Evolutionary conservation across 768 basidiomycete genomes (phyloP), one percentile per base, ranked within the genome.

Genomic region (Serendipita sp.): DNA sequence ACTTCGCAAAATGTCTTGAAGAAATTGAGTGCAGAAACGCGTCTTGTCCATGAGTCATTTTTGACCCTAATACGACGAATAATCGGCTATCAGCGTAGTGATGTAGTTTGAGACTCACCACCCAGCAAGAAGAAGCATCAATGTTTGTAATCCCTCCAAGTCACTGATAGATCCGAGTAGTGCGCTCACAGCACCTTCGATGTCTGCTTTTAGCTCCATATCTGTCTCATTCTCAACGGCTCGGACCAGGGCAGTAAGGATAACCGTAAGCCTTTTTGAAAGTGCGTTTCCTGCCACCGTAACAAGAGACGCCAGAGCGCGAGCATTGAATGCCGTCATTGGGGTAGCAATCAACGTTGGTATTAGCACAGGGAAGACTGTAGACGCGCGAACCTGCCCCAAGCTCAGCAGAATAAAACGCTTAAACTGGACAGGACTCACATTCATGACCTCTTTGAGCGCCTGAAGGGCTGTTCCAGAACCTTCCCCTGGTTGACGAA

Each of bases 381-480:
- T 92, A 45, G 86, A 81, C 13, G 95, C 91, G 44, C 94, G 91
- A 69, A 97, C 89, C 89, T 93, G 72, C 52, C 48, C 18, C 63
- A 68, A 41, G 47, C 35, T 23, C 3, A 54, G n/a, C 23, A 47
- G 11, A 35, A 5, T 23, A n/a, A 10, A 63, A n/a, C 52, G 5
- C 2, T 35, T 51, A 41, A 23, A 23, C 23, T 23, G 23, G 23
- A 23, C 3, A 38, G 16, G 2, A 77, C 88, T 72, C 74, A 92
- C 91, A 68, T 81, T 85, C 89, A 95, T 95, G 68, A 98, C 91
- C 77, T 98, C 95, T 65, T 81, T 85, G 44, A 98, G 77, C 0
- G 96, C 96, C 71, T 93, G 86, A 41, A 98, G 78, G 10, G 96
- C 95, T 15, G 95, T 97, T 8, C 91, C 93, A n/a, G 95, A 95